These are phyloP conservation scores for Lyophyllum decastes DNA, from an alignment of 768 basidiomycete species.

Conservation along the genomic window DNA sequence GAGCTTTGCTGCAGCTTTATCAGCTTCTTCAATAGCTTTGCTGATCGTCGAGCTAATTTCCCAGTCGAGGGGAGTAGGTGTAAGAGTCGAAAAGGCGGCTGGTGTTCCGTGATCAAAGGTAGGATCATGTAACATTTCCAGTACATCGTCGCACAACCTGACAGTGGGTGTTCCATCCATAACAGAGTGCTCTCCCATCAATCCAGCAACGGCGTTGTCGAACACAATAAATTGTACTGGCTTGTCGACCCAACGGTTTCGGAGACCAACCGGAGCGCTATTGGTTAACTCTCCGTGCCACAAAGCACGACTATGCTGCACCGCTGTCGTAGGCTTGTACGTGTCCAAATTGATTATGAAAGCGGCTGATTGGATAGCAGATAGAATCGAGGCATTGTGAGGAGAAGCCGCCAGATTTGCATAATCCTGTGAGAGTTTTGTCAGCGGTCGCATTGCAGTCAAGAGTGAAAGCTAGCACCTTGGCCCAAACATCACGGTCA, in stretches of 20 bases:
- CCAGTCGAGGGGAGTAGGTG: slow-evolving; percentile 63
- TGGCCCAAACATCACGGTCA: slow-evolving; percentile 88
- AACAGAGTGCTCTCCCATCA: slow-evolving; percentile 92
- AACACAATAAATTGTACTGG: slow-evolving; percentile 86
- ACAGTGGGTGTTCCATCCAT: slow-evolving; percentile 90
- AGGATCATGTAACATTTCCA: slow-evolving; percentile 58
- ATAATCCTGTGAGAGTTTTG: slow-evolving; percentile 52
- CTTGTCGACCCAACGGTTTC: slow-evolving; percentile 88
- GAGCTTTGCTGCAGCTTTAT: slow-evolving; percentile 55
- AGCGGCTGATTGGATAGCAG: slow-evolving; percentile 81
- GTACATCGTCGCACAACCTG: slow-evolving; percentile 69
- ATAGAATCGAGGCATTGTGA: slow-evolving; percentile 63
- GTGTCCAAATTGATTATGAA: slow-evolving; percentile 83
- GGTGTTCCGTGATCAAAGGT: slow-evolving; percentile 64
- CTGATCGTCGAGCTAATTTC: slow-evolving; percentile 48
- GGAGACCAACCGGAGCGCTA: slow-evolving; percentile 54
- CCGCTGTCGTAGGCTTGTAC: slow-evolving; percentile 47
- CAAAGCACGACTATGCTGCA: slow-evolving; percentile 66
- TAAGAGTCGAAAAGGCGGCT: slow-evolving; percentile 17
- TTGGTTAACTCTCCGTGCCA: slow-evolving; percentile 79
- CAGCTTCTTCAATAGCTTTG: slow-evolving; percentile 58
- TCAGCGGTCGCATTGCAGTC: neutral
- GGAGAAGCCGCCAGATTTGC: slow-evolving; percentile 56
- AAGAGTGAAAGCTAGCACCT: slow-evolving; percentile 44
- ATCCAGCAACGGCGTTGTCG: slow-evolving; percentile 77